Base-by-base conservation (phyloP, 2,329 filamentous ascomycete species). In the Penicillium sp. region DNA sequence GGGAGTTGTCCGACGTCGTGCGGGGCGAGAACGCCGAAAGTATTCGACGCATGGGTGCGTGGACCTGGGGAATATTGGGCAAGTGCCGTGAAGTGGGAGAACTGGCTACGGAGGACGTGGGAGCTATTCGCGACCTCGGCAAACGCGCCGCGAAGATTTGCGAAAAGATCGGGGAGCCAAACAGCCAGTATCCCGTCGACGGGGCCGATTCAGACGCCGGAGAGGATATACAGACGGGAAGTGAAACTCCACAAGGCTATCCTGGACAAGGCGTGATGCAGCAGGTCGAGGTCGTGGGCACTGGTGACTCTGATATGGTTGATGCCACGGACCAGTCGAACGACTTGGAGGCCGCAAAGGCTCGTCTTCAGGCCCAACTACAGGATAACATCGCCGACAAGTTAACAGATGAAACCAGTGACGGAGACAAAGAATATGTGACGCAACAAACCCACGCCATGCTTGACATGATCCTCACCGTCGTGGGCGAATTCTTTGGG, bases 391-490 rank as follows among this genome's bases (percentile, higher is more conserved):
- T 24, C 3, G 48, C 57, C 4, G 38, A 47, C 10, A 10, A 41
- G 33, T 24, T 16, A 24, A 42, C 55, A 16, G 71, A 54, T 18
- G 46, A 55, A 8, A 13, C 24, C 6, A 20, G 28, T 18, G 44
- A 50, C n/a, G 43, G 20, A 4, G 39, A 43, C 6, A 20, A 68
- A 72, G 50, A 65, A 51, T 51, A 64, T 64, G 44, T 58, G 30
- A 48, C 48, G 13, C 59, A 59, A 43, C 63, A 71, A 51, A 68
- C 63, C 16, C 78, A 82, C 25, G 87, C 85, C n/a, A 91, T 90
- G 36, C 78, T 96, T 30, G 92, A 95, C 72, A 95, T 95, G 90
- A 89, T 96, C 47, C 77, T 96, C 60, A 94, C 89, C 0, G 81
- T 96, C 31, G 86, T 88, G 43, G 92, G 90, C 62, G 91, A 96